These are phyloP conservation scores for Penicillium coprophilum DNA, from an alignment of 495 filamentous ascomycete species.

Conservation along the genomic window DNA sequence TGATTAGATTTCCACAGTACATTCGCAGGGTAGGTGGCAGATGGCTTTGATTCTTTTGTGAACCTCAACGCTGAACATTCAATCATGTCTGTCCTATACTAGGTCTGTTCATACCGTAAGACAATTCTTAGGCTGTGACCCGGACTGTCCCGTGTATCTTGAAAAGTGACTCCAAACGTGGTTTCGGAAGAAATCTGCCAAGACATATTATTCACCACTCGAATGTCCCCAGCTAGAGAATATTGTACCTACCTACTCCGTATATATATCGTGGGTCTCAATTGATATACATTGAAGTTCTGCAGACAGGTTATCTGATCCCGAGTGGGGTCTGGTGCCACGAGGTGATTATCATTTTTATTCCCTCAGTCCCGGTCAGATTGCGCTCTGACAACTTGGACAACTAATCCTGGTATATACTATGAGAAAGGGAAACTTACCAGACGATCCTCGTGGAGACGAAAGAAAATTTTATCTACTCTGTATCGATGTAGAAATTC, in stretches of 20 bases:
- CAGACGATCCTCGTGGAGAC: neutral
- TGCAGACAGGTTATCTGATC: slow-evolving; percentile 13
- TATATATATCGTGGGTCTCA: no score
- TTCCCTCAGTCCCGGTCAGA: neutral
- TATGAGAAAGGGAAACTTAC: neutral
- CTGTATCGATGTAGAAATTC: neutral
- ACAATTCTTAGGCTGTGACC: slow-evolving; percentile 6
- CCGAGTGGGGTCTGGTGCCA: slow-evolving; percentile 6
- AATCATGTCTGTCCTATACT: neutral
- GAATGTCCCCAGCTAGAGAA: neutral
- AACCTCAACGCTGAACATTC: neutral
- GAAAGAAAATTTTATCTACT: neutral
- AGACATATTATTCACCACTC: neutral
- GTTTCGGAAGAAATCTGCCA: slow-evolving; percentile 4
- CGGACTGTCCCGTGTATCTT: neutral
- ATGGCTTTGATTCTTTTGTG: neutral
- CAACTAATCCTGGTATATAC: neutral
- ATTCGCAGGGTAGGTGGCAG: neutral
- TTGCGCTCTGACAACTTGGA: neutral
- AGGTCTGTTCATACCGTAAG: neutral
- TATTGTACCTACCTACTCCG: no score
- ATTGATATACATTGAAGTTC: neutral
- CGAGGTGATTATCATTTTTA: neutral
- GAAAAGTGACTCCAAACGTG: neutral
- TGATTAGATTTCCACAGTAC: slow-evolving; percentile 10